phyloP scores from a whole-genome alignment of 352 stramenopile species.

The Globisporangium viniferum region DNA sequence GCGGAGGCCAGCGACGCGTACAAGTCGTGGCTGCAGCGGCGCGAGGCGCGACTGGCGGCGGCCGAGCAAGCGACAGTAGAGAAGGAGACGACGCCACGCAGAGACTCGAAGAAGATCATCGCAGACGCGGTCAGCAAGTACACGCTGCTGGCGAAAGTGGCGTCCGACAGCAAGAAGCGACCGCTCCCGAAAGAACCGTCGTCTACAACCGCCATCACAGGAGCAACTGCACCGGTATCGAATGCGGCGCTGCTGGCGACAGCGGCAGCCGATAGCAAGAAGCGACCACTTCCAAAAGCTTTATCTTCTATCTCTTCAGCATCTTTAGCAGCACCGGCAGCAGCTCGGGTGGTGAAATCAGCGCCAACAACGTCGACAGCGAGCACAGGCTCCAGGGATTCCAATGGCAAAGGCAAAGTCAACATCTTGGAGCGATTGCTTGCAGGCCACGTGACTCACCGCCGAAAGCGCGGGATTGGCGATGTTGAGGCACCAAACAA shows the following conservation, averaged over 20 bases:
- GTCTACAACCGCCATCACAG: background rate
- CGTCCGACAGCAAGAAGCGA: slow-evolving; percentile 5
- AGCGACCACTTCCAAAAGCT: background rate
- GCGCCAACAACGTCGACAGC: background rate
- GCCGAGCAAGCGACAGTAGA: background rate
- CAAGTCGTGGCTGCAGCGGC: slow-evolving; percentile 11
- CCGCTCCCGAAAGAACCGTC: slow-evolving; percentile 1
- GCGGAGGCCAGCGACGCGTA: slow-evolving; percentile 13
- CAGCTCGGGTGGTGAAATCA: background rate
- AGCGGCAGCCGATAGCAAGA: background rate
- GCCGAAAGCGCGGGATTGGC: slow-evolving; percentile 12
- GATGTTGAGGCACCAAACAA: slow-evolving; percentile 19
- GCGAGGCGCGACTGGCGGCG: background rate
- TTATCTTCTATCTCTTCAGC: background rate
- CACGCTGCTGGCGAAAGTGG: background rate
- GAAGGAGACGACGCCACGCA: slow-evolving; percentile 1
- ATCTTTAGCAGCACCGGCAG: background rate
- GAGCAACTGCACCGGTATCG: background rate
- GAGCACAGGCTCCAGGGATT: background rate
- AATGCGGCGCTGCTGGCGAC: background rate
- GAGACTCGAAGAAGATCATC: slow-evolving; percentile 7
- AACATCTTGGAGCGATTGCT: slow-evolving; percentile 2
- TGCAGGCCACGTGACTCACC: slow-evolving; percentile 3
- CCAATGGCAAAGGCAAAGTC: background rate
- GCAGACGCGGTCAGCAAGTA: slow-evolving; percentile 3